phyloP scores from a whole-genome alignment of 306 rosid species.

The Mucuna pruriens region DNA sequence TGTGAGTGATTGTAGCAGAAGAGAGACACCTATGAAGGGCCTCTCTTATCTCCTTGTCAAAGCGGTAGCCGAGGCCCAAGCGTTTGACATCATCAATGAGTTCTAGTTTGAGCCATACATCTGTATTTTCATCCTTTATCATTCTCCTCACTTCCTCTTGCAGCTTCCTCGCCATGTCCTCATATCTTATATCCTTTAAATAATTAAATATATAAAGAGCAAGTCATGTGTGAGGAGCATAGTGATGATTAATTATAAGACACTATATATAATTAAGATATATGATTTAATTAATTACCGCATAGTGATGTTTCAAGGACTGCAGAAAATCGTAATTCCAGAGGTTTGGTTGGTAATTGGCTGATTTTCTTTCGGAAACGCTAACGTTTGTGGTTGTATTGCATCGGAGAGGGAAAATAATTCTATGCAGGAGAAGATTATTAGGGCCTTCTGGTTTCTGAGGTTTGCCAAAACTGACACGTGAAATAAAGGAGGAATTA shows the following conservation, averaged over 20 bases:
- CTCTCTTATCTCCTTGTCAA: constrained; percentile 45
- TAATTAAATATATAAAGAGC: neutral
- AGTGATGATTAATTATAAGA: too few relatives aligned
- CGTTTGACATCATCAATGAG: constrained; percentile 45
- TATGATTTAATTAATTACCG: constrained; percentile 32
- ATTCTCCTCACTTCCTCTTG: constrained; percentile 47
- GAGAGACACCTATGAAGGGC: constrained; percentile 31
- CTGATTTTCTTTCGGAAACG: constrained; percentile 40
- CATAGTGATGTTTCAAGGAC: constrained; percentile 46
- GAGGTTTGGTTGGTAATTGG: constrained; percentile 53
- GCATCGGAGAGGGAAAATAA: constrained; percentile 19
- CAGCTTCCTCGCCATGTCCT: constrained; percentile 20
- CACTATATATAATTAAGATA: neutral
- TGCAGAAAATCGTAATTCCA: constrained; percentile 58
- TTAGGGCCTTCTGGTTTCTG: neutral
- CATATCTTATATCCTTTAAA: constrained; percentile 24
- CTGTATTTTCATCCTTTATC: constrained; percentile 37
- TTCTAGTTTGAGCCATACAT: constrained; percentile 33
- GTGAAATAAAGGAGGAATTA: neutral
- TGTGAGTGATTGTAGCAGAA: neutral
- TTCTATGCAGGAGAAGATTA: neutral
- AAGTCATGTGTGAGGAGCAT: neutral
- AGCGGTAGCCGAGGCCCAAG: constrained; percentile 46
- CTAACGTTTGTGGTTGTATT: neutral
- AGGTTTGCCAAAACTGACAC: neutral